Conservation (phyloP, 108 stramenopile species). For the Nitzschia putrida region DNA sequence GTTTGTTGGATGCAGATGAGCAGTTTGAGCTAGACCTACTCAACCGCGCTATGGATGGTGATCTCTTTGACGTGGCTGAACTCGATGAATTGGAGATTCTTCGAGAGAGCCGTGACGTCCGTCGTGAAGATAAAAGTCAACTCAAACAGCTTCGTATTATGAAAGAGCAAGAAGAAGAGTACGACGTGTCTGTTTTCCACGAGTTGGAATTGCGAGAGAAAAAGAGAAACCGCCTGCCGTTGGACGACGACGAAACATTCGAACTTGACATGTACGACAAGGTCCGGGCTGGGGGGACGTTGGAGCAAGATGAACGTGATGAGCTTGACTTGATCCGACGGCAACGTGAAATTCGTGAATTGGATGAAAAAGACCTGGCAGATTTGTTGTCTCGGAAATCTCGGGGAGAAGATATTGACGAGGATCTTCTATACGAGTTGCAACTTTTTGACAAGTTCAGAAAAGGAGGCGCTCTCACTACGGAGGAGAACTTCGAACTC, state of each 20-base stretch:
- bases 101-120: background rate
- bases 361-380: conserved; percentile 10
- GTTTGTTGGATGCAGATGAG: conserved; percentile 6
- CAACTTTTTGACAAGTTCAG: conserved; percentile 21
- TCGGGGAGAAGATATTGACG: conserved; percentile 15
- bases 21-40: conserved; percentile 4
- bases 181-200: conserved; percentile 20
- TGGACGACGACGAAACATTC: conserved; percentile 13
- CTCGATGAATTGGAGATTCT: background rate
- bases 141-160: background rate
- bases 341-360: conserved; percentile 11
- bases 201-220: conserved; percentile 27
- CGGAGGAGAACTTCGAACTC: conserved; percentile 29
- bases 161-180: conserved; percentile 4
- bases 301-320: conserved; percentile 12
- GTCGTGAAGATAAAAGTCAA: background rate
- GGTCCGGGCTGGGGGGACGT: conserved; percentile 3
- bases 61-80: background rate
- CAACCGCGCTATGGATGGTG: conserved; percentile 5
- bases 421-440: conserved; percentile 18
- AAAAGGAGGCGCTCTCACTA: conserved; percentile 2
- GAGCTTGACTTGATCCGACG: conserved; percentile 23
- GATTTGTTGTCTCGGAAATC: conserved; percentile 9
- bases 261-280: conserved; percentile 14
- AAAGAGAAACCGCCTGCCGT: background rate